A percentile compares a stretch with the other conserved stretches of the same genome.
Evolutionary conservation across 495 filamentous ascomycete genomes (phyloP).

Genomic region (Pyronema domesticum): DNA sequence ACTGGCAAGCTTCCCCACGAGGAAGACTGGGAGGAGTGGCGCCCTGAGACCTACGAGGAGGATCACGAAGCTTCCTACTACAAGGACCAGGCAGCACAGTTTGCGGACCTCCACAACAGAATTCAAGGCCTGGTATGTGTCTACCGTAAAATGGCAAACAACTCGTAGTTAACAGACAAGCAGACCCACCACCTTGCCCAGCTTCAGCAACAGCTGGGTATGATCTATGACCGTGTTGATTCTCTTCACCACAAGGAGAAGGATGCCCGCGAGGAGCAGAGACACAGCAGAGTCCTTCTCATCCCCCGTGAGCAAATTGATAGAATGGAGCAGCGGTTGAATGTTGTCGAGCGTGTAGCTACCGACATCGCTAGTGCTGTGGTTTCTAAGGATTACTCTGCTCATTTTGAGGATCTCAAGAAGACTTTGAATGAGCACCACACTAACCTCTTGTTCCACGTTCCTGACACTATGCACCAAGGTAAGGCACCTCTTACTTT

Average conservation of each 20-base stretch:
- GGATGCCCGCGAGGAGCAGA: constrained; percentile 40
- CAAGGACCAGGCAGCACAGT: constrained; percentile 41
- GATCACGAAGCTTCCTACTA: constrained; percentile 35
- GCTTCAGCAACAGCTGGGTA: constrained; percentile 20
- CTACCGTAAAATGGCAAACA: background rate
- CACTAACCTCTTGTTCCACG: constrained; percentile 20
- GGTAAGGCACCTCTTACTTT: constrained; percentile 15
- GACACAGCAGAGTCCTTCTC: constrained; percentile 26
- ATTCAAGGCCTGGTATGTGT: constrained; percentile 41
- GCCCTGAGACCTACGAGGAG: constrained; percentile 26
- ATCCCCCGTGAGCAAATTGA: constrained; percentile 35
- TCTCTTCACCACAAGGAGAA: constrained; percentile 31
- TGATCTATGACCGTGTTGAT: constrained; percentile 21
- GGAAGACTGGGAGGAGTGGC: constrained; percentile 28
- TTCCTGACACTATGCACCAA: constrained; percentile 20
- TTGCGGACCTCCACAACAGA: constrained; percentile 64
- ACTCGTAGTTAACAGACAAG: background rate
- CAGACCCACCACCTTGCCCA: constrained; percentile 22
- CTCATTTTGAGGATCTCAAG: constrained; percentile 52
- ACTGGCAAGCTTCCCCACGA: constrained; percentile 20
- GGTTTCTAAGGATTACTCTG: constrained; percentile 53
- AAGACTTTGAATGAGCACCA: constrained; percentile 56
- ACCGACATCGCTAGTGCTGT: constrained; percentile 45
- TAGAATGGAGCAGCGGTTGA: constrained; percentile 32
- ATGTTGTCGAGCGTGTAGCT: constrained; percentile 36